Evolutionary conservation across 73 alveolate genomes (phyloP).

Genomic region (Paramecium octaurelia): DNA sequence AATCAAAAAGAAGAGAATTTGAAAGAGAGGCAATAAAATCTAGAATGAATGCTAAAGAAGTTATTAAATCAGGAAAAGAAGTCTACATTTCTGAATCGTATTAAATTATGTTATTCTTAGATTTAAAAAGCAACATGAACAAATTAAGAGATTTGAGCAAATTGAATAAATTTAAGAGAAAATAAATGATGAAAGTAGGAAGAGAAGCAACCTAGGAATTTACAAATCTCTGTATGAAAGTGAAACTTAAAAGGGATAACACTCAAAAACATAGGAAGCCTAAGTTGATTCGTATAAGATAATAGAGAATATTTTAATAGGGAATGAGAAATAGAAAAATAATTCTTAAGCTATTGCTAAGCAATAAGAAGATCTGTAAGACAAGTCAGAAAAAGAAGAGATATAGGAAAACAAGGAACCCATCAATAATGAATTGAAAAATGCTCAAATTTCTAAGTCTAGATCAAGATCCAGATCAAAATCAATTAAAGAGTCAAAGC

Average conservation of each 20-base stretch:
- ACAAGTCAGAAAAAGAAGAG: background rate
- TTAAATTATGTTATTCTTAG: background rate
- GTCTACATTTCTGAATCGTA: conserved; percentile 6
- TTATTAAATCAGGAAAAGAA: background rate
- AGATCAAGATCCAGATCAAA: conserved; percentile 19
- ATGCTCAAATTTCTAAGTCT: background rate
- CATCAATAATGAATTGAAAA: background rate
- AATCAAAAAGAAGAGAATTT: background rate
- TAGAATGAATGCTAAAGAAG: background rate
- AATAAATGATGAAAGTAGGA: background rate
- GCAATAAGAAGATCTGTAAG: background rate
- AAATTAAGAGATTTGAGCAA: background rate
- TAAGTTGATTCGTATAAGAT: background rate
- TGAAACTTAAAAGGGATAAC: background rate
- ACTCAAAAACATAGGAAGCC: background rate
- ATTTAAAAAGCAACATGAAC: background rate
- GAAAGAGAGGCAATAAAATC: background rate
- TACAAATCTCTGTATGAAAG: background rate
- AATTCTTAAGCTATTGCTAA: background rate
- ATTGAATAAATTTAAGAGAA: background rate
- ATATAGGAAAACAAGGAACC: background rate
- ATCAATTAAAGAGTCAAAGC: background rate
- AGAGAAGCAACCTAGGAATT: background rate
- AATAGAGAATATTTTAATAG: background rate
- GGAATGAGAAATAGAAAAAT: background rate